Evolutionary conservation across 164 flowering plant genomes (phyloP).

Genomic region (Paratinospora sagittata): DNA sequence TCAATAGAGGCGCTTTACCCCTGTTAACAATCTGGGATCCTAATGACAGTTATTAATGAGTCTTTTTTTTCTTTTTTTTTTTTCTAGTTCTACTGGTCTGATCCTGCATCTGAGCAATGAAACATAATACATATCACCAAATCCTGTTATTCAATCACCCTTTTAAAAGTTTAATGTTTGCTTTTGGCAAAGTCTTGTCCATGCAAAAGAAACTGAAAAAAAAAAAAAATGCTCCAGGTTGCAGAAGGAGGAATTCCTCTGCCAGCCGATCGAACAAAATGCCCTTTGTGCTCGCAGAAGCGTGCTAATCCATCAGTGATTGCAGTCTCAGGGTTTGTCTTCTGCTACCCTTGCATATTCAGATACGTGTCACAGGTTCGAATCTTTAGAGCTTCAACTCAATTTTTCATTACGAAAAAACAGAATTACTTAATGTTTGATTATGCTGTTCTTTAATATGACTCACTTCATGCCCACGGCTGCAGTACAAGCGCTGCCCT

Average conservation of each 20-base stretch:
- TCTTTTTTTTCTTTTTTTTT: too few relatives aligned
- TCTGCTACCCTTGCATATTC: slow-evolving; percentile 89
- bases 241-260: slow-evolving; percentile 89
- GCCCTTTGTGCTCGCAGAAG: slow-evolving; percentile 89
- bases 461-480: slow-evolving; percentile 3
- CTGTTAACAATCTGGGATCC: too few relatives aligned
- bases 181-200: neutral
- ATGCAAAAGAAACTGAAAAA: neutral
- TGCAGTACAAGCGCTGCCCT: slow-evolving; percentile 92
- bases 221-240: slow-evolving; percentile 35
- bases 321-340: slow-evolving; percentile 87
- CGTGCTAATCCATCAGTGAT: slow-evolving; percentile 91
- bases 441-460: too few relatives aligned
- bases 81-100: too few relatives aligned
- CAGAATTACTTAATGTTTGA: neutral
- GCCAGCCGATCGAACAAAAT: slow-evolving; percentile 69
- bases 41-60: too few relatives aligned
- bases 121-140: neutral
- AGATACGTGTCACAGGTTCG: slow-evolving; percentile 90
- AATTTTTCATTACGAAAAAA: neutral
- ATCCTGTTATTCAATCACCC: neutral
- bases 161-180: too few relatives aligned
- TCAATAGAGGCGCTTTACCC: too few relatives aligned
- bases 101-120: too few relatives aligned
- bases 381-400: slow-evolving; percentile 5